Conservation (phyloP, 139 green algal species). For the Axilococcus clingmanii region DNA sequence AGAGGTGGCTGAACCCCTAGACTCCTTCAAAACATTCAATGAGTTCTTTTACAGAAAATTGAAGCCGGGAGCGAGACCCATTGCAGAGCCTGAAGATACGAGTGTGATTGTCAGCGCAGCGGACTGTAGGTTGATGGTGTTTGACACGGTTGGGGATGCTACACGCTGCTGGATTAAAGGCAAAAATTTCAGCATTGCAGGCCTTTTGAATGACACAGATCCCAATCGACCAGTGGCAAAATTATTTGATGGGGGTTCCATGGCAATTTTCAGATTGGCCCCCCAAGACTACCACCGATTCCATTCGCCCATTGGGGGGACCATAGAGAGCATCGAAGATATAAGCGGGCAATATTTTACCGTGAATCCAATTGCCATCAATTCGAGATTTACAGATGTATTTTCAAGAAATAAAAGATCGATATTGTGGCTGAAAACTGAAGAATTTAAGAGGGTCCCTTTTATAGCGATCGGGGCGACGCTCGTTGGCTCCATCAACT, state of each 20-base stretch:
- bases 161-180: constrained; percentile 59
- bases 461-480: constrained; percentile 38
- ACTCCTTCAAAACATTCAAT: constrained; percentile 47
- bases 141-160: constrained; percentile 27
- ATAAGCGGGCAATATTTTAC: constrained; percentile 22
- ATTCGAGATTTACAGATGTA: constrained; percentile 28
- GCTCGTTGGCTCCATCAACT: constrained; percentile 23
- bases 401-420: constrained; percentile 43
- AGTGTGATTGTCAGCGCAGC: constrained; percentile 14
- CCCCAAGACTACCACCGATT: constrained; percentile 46
- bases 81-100: constrained; percentile 14
- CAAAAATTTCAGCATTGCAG: constrained; percentile 34
- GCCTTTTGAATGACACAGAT: constrained; percentile 34
- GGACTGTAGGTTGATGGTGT: constrained; percentile 31
- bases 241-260: constrained; percentile 17
- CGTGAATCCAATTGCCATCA: constrained; percentile 36
- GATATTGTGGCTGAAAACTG: constrained; percentile 16
- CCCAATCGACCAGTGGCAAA: not conserved
- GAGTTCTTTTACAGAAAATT: constrained; percentile 56
- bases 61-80: constrained; percentile 33
- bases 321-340: constrained; percentile 15
- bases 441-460: constrained; percentile 25
- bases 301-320: constrained; percentile 24
- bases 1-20: constrained; percentile 26
- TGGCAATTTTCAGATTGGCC: constrained; percentile 22